Evolutionary conservation across 768 basidiomycete species (phyloP), one percentile per base, ranked within the genome.

Genomic region (Suillus discolor): DNA sequence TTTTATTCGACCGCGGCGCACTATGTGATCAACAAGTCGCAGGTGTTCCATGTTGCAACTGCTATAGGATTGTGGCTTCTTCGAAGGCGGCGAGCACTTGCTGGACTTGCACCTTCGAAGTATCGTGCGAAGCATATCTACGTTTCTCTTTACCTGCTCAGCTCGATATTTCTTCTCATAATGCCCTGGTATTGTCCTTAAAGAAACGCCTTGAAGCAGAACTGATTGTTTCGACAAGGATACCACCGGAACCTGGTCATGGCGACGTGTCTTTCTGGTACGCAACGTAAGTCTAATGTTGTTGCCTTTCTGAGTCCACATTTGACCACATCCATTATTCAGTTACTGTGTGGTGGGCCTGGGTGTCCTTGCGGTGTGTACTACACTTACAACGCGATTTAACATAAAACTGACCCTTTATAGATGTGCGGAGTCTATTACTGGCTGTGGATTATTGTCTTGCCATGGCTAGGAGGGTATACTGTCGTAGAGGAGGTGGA

Each of bases 401-500:
- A 16, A n/a, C 55, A 36, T 67, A 55, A 64, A 7, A 47, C 25
- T 51, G 25, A 51, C 49, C 7, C 1, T 39, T 41, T 67, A 34
- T 62, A 68, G 66, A 62, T 70, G n/a, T 73, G 72, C 41, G 70
- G 64, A n/a, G 41, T 73, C 34, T 73, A 78, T 64, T 76, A 74
- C 61, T 72, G 69, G 44, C 28, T 84, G 23, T 84, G 83, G 83
- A 80, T 83, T 34, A 70, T 81, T 13, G 41, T 81, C 2, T 75
- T 85, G 3, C 84, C 84, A 23, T 78, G 70, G 59, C 61, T 78
- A 6, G 79, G 84, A 12, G 79, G 80, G 0, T 85, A 85, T 66
- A 79, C 81, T 57, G 75, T 85, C 8, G 77, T 82, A 1, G 81
- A 83, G 63, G 82, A 86, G 69, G 74, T 87, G 34, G 82, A 85